Base-by-base conservation (phyloP, 2,329 filamentous ascomycete species). In the Ceratocystis ficicola region DNA sequence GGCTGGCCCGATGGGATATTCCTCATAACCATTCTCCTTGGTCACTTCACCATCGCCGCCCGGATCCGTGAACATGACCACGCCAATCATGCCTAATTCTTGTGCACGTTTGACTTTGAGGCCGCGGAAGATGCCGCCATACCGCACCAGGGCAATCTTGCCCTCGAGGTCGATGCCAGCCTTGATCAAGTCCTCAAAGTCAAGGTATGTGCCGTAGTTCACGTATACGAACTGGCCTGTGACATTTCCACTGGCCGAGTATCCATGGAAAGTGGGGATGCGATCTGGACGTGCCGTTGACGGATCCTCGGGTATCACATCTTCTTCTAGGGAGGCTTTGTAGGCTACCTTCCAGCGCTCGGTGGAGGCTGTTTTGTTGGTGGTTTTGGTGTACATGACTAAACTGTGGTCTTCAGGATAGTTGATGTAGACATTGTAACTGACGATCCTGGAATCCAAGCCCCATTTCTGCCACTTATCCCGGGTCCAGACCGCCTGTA, bases 61-160 rank as follows among this genome's bases (percentile, higher is more conserved):
- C 1, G 93, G 93, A 73, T 97, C 93, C 57, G 81, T 87, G 76
- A 93, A 97, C 61, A 96, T 83, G 62, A 96, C 78, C 12, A 84
- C 81, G n/a, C 91, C 93, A 57, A 94, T 78, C 83, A 94, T 93
- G 44, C 92, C 93, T 20, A 95, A 79, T 71, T 96, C 90, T 74
- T 95, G 88, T 1, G 93, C 93, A 63, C 91, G 84, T 79, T 95
- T 96, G 66, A 96, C 85, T 75, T 96, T 97, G 69, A 97, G 80
- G 0, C 92, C 93, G 65, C 93, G 83, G 78, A 96, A 96, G 68
- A 93, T 86, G 59, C 83, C 81, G 17, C 93, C 93, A 73, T 97
- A 96, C 72, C 88, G 91, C 55, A 83, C 87, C 68, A 97, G 78
- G 1, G 89, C 91, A 70, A 97, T 93, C 76, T 95, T 95, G 61